A percentile compares a stretch with the other conserved stretches of the same genome.
These are phyloP conservation scores for Aspergillus costaricaensis DNA, from an alignment of 2,329 filamentous ascomycete species.

Conservation along the genomic window DNA sequence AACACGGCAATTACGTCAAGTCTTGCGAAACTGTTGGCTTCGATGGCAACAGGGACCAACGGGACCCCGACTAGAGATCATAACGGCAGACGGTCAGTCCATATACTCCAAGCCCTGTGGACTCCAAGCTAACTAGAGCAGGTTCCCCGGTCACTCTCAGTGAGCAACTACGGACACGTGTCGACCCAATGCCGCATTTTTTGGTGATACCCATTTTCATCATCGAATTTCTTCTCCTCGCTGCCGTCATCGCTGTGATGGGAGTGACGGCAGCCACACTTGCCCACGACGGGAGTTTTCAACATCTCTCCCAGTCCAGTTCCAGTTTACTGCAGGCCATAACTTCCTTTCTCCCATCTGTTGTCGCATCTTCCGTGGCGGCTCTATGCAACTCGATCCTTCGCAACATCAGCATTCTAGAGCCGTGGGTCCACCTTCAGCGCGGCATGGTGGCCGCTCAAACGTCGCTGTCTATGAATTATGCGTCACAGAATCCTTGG, in stretches of 20 bases:
- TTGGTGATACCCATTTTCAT: slow-evolving; percentile 38
- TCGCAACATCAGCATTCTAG: slow-evolving; percentile 36
- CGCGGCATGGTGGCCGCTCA: slow-evolving; percentile 30
- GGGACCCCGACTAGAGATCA: slow-evolving; percentile 33
- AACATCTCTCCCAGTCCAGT: slow-evolving; percentile 34
- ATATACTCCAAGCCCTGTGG: background rate
- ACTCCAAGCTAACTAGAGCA: slow-evolving; percentile 11
- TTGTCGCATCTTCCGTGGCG: slow-evolving; percentile 36
- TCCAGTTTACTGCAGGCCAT: slow-evolving; percentile 36
- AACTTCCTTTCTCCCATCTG: slow-evolving; percentile 34
- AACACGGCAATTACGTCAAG: slow-evolving; percentile 33
- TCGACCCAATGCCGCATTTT: slow-evolving; percentile 38
- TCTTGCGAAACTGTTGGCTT: slow-evolving; percentile 31
- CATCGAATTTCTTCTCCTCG: slow-evolving; percentile 35
- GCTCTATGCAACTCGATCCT: slow-evolving; percentile 38
- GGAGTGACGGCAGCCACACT: slow-evolving; percentile 32
- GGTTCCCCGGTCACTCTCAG: slow-evolving; percentile 28
- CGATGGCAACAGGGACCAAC: slow-evolving; percentile 31
- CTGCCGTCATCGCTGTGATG: slow-evolving; percentile 35
- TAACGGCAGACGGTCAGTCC: slow-evolving; percentile 31
- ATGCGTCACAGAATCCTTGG: slow-evolving; percentile 36
- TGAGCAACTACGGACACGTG: slow-evolving; percentile 26
- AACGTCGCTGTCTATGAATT: slow-evolving; percentile 35
- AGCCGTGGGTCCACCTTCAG: slow-evolving; percentile 40
- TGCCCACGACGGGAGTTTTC: slow-evolving; percentile 31